Conservation (phyloP, 1,284 basidiomycete genomes). For the Puccinia triticina region DNA sequence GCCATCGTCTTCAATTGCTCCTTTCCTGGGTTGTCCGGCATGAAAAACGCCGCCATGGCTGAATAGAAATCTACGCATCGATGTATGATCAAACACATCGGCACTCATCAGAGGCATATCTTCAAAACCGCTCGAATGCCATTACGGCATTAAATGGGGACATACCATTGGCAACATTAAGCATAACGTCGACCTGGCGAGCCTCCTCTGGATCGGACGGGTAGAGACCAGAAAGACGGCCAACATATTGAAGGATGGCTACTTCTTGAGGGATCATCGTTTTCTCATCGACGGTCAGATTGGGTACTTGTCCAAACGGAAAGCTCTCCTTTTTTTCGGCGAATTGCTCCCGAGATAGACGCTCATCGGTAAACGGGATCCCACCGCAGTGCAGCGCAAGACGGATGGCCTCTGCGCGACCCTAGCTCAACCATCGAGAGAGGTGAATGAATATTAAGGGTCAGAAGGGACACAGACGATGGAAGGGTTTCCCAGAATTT, state of each 20-base stretch:
- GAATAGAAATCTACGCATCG: background rate
- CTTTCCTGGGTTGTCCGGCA: background rate
- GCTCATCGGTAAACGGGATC: slow-evolving; percentile 14
- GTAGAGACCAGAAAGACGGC: slow-evolving; percentile 8
- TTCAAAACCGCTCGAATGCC: too few relatives aligned
- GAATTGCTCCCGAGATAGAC: background rate
- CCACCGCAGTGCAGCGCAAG: background rate
- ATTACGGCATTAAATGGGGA: background rate
- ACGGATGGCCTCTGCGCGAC: slow-evolving; percentile 1
- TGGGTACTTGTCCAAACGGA: background rate
- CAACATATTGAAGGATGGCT: slow-evolving; percentile 10
- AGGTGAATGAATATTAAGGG: too few relatives aligned
- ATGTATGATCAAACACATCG: background rate
- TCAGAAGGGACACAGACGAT: background rate
- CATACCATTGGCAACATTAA: background rate
- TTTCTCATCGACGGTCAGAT: background rate
- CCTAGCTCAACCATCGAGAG: background rate
- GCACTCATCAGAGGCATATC: background rate
- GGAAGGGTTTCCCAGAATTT: background rate
- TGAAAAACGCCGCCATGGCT: background rate
- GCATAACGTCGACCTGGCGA: background rate
- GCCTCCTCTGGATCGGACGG: slow-evolving; percentile 3
- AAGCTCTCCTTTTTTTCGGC: slow-evolving; percentile 13
- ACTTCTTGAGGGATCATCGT: slow-evolving; percentile 16
- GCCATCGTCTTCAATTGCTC: background rate